Evolutionary conservation across 441 rosid species (phyloP).

Genomic region (Pelargonium citronellum): DNA sequence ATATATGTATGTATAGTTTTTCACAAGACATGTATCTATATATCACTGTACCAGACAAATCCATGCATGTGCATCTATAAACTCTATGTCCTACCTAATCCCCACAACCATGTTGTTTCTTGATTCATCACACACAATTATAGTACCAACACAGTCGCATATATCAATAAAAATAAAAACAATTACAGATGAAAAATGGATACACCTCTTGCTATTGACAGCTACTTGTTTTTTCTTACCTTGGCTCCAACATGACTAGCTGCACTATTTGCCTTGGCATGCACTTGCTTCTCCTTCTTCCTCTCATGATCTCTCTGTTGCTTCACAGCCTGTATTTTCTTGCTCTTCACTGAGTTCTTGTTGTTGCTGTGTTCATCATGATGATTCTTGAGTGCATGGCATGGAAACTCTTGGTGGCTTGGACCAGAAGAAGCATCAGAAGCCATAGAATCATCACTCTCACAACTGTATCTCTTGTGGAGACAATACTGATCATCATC

Average conservation of each 20-base stretch:
- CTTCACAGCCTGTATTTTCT: constrained; percentile 13
- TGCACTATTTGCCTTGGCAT: constrained; percentile 32
- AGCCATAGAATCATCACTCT: constrained; percentile 2
- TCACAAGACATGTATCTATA: too few species aligned
- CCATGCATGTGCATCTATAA: too few species aligned
- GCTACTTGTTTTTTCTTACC: constrained; percentile 27
- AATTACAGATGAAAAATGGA: too few species aligned
- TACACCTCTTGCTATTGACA: too few species aligned
- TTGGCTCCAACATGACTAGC: constrained; percentile 37
- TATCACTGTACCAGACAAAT: too few species aligned
- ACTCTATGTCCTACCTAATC: too few species aligned
- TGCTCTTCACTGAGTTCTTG: constrained; percentile 26
- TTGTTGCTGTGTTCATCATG: neutral
- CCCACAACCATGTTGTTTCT: too few species aligned
- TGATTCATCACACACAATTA: too few species aligned
- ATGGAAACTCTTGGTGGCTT: constrained; percentile 45
- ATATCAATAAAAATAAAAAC: too few species aligned
- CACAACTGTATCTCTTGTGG: neutral
- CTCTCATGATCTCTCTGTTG: constrained; percentile 27
- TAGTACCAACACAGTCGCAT: too few species aligned
- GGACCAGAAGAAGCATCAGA: neutral
- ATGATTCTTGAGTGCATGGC: constrained; percentile 12
- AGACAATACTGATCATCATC: constrained; percentile 19
- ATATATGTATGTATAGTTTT: too few species aligned
- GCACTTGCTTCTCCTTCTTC: constrained; percentile 30